A percentile compares a stretch with the other conserved stretches of the same genome.
Conservation (phyloP, 2,329 filamentous ascomycete species). For the Cladosporium halotolerans region DNA sequence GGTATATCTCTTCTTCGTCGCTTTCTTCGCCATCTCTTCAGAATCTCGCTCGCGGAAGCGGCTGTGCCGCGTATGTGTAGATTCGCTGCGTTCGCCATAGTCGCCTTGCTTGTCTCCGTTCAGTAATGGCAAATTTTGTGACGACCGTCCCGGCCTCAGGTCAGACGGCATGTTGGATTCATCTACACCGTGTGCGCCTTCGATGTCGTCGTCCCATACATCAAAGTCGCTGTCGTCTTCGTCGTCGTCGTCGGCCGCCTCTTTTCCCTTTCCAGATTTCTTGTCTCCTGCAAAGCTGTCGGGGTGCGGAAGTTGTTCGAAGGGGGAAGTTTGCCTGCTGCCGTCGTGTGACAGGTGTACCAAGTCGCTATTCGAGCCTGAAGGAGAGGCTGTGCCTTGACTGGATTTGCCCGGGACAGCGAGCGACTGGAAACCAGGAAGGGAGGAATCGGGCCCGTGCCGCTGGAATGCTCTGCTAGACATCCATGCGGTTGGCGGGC, state of each 20-base stretch:
- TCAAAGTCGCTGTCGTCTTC: slow-evolving; percentile 36
- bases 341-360: slow-evolving; percentile 25
- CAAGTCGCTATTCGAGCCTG: slow-evolving; percentile 23
- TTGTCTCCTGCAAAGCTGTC: slow-evolving; percentile 10
- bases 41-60: slow-evolving; percentile 68
- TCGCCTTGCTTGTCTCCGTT: slow-evolving; percentile 36
- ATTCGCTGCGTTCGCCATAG: slow-evolving; percentile 4
- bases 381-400: slow-evolving; percentile 16
- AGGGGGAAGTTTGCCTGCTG: slow-evolving; percentile 28
- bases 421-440: slow-evolving; percentile 9
- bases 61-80: slow-evolving; percentile 4
- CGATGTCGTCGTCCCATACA: slow-evolving; percentile 39
- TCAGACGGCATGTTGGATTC: slow-evolving; percentile 44
- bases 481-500: slow-evolving; percentile 22
- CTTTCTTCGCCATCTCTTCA: slow-evolving; percentile 55
- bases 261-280: slow-evolving; percentile 8
- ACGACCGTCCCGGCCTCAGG: slow-evolving; percentile 36
- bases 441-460: slow-evolving; percentile 12
- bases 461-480: slow-evolving; percentile 17
- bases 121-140: slow-evolving; percentile 47
- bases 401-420: slow-evolving; percentile 1
- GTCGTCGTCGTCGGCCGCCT: slow-evolving; percentile 13
- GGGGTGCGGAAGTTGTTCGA: slow-evolving; percentile 23
- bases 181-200: slow-evolving; percentile 18
- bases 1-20: slow-evolving; percentile 75